phyloP scores from a whole-genome alignment of 176 grass and related monocot species.

The Aegilops speltoides region DNA sequence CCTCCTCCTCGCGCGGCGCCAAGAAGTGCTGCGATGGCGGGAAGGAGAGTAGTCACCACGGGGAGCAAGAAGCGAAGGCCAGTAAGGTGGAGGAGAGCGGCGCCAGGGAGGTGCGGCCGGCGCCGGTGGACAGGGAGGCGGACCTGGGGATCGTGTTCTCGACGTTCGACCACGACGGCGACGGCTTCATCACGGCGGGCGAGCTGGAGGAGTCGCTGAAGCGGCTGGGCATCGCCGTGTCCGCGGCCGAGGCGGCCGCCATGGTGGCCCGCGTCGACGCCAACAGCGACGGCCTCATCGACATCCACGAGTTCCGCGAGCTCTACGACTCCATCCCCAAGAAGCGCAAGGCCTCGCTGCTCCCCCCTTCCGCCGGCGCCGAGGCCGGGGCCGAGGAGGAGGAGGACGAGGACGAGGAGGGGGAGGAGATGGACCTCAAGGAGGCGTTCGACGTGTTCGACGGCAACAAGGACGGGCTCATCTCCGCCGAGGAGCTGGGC shows the following conservation, averaged over 20 bases:
- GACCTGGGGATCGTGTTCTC: conserved; percentile 71
- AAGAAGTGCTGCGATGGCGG: conserved; percentile 34
- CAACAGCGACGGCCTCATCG: conserved; percentile 86
- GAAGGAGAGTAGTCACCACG: background rate
- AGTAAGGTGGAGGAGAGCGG: background rate
- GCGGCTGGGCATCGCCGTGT: conserved; percentile 58
- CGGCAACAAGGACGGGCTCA: conserved; percentile 81
- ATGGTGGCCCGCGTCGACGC: conserved; percentile 68
- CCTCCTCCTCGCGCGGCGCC: conserved; percentile 7
- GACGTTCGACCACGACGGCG: conserved; percentile 86
- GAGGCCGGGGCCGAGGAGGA: background rate
- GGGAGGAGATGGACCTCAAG: conserved; percentile 68
- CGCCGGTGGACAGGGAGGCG: background rate
- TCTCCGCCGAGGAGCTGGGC: conserved; percentile 84
- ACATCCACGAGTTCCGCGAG: conserved; percentile 78
- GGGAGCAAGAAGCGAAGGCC: background rate
- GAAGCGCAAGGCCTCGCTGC: conserved; percentile 22
- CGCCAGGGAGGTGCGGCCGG: background rate
- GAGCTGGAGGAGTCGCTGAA: conserved; percentile 83
- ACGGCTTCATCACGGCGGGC: conserved; percentile 72
- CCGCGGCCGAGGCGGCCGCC: conserved; percentile 37
- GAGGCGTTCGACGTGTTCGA: conserved; percentile 95
- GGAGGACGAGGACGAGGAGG: conserved; percentile 21
- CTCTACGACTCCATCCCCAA: conserved; percentile 69
- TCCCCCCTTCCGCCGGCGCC: background rate